phyloP scores from a whole-genome alignment of 768 basidiomycete genomes.

The Calocybe cyanea region DNA sequence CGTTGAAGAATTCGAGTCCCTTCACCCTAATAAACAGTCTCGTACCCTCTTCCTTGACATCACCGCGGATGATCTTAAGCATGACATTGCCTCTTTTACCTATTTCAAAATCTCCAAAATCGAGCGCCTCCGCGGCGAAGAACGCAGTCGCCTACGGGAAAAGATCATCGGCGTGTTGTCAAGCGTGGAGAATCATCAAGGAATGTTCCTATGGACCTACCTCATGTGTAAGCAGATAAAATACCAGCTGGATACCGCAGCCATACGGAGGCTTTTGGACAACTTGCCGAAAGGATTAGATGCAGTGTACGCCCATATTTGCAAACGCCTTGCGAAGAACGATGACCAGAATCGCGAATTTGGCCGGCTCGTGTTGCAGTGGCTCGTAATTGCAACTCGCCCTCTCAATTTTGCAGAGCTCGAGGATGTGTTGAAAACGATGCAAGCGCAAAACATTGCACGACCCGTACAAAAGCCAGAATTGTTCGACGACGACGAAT shows the following conservation, averaged over 20 bases:
- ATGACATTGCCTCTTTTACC: not conserved
- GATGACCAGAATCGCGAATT: no score
- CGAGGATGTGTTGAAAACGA: no score
- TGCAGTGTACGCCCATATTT: not conserved
- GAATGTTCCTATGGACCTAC: constrained; percentile 1
- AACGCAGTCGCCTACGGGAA: not conserved
- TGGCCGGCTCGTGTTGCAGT: no score
- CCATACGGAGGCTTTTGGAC: not conserved
- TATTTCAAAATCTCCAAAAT: not conserved
- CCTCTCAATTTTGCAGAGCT: no score
- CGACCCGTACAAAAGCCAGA: no score
- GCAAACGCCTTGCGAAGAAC: not conserved
- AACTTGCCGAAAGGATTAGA: not conserved
- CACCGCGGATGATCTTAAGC: not conserved
- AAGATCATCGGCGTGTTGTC: not conserved
- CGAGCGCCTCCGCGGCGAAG: not conserved
- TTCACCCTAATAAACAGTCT: not conserved
- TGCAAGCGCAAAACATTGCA: no score
- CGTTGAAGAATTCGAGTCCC: not conserved
- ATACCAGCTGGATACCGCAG: not conserved
- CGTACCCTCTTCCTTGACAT: not conserved
- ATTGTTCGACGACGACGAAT: no score
- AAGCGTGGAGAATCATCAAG: no score
- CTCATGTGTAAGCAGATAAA: constrained; percentile 1
- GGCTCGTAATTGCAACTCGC: no score